Conservation (phyloP, 495 filamentous ascomycete species). For the Darksidea phi region DNA sequence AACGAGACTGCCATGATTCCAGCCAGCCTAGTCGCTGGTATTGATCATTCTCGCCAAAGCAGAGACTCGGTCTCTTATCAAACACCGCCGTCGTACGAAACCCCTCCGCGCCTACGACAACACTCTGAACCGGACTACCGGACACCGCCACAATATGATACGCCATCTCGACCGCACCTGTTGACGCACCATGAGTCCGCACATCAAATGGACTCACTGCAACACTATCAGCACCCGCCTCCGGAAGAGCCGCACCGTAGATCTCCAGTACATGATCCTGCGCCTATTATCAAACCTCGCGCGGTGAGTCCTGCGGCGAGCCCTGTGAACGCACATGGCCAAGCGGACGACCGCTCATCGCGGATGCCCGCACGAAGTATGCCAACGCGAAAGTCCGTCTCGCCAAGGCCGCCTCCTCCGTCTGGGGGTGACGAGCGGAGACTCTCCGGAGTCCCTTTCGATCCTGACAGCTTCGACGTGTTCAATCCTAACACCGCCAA, state of each 20-base stretch:
- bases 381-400: constrained; percentile 72
- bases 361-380: constrained; percentile 49
- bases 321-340: constrained; percentile 44
- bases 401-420: constrained; percentile 62
- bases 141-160: constrained; percentile 31
- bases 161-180: constrained; percentile 35
- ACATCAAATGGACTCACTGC: constrained; percentile 5
- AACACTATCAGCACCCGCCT: constrained; percentile 30
- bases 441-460: constrained; percentile 72
- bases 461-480: constrained; percentile 80
- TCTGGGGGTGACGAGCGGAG: constrained; percentile 47
- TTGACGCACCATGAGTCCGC: constrained; percentile 34
- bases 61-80: constrained; percentile 17
- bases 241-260: constrained; percentile 30
- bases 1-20: constrained; percentile 25
- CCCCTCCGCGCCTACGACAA: constrained; percentile 24
- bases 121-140: constrained; percentile 27
- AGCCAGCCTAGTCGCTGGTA: constrained; percentile 32
- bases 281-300: constrained; percentile 46
- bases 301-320: constrained; percentile 49
- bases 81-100: constrained; percentile 27
- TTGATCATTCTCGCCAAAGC: constrained; percentile 15
- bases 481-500: constrained; percentile 58
- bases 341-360: constrained; percentile 20
- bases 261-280: constrained; percentile 31